These are phyloP conservation scores for Xylona heveae DNA, from an alignment of 495 filamentous ascomycete species.

Conservation along the genomic window DNA sequence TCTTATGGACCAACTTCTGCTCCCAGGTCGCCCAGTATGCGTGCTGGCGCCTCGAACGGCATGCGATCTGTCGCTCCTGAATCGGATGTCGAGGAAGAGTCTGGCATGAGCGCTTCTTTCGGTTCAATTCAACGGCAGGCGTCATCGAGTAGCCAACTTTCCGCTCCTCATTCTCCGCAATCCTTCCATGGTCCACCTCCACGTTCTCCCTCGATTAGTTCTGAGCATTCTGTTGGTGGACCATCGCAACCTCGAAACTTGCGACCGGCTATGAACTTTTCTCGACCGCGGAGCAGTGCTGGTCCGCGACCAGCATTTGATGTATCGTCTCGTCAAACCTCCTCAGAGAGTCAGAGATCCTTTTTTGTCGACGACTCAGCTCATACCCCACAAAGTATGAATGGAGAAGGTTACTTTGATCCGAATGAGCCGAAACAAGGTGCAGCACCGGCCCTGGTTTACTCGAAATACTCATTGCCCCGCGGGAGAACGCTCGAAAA, in stretches of 20 bases:
- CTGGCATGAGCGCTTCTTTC: slow-evolving; percentile 27
- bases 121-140: slow-evolving; percentile 34
- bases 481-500: slow-evolving; percentile 58
- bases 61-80: too few species aligned
- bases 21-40: too few species aligned
- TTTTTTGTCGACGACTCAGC: slow-evolving; percentile 34
- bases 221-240: slow-evolving; percentile 47
- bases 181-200: slow-evolving; percentile 24
- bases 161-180: slow-evolving; percentile 37
- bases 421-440: slow-evolving; percentile 9
- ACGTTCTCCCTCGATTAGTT: slow-evolving; percentile 65
- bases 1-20: too few species aligned
- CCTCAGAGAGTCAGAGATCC: slow-evolving; percentile 35
- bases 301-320: slow-evolving; percentile 41
- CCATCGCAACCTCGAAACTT: slow-evolving; percentile 37
- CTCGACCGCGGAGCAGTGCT: slow-evolving; percentile 64
- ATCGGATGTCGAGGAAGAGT: too few species aligned
- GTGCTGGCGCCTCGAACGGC: too few species aligned
- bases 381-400: slow-evolving; percentile 41
- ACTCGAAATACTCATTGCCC: slow-evolving; percentile 64
- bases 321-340: slow-evolving; percentile 29
- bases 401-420: slow-evolving; percentile 34
- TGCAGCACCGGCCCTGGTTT: slow-evolving; percentile 52
- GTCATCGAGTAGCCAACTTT: slow-evolving; percentile 43
- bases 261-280: slow-evolving; percentile 78